phyloP scores from a whole-genome alignment of 768 basidiomycete species.

The Mycena indigotica region DNA sequence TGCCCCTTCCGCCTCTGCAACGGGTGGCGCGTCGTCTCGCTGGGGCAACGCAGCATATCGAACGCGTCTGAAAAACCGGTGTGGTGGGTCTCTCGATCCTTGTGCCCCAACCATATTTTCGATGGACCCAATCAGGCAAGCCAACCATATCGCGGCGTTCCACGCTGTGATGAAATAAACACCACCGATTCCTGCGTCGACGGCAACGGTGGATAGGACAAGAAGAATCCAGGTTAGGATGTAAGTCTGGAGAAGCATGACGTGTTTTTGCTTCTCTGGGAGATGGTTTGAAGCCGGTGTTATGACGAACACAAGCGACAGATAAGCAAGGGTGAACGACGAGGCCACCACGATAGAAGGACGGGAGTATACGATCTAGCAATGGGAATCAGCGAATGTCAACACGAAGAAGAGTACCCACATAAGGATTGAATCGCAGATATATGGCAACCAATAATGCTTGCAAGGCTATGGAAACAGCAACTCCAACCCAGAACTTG shows the following conservation, averaged over 20 bases:
- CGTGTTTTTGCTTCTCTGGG: constrained; percentile 51
- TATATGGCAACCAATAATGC: constrained; percentile 34
- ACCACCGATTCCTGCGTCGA: constrained; percentile 49
- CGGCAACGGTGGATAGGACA: constrained; percentile 48
- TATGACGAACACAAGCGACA: constrained; percentile 46
- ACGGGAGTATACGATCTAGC: constrained; percentile 64
- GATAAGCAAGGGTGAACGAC: constrained; percentile 51
- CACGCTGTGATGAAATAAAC: constrained; percentile 61
- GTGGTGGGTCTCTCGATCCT: constrained; percentile 8
- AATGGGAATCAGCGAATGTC: constrained; percentile 1
- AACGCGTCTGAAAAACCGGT: constrained; percentile 21
- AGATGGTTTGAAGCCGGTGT: constrained; percentile 32
- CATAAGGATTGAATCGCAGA: constrained; percentile 31
- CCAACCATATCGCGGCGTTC: constrained; percentile 53
- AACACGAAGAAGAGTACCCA: neutral
- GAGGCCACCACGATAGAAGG: constrained; percentile 55
- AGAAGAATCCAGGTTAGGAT: constrained; percentile 62
- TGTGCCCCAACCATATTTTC: constrained; percentile 36
- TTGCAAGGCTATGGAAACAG: constrained; percentile 48
- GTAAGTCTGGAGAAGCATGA: constrained; percentile 56
- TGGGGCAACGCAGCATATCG: constrained; percentile 30
- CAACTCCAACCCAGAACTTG: constrained; percentile 65
- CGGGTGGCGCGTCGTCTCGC: constrained; percentile 15
- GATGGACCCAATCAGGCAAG: constrained; percentile 39
- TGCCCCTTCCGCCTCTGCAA: constrained; percentile 38